Evolutionary conservation across 1,284 basidiomycete genomes (phyloP).

Genomic region (Cryptococcus wingfieldii): DNA sequence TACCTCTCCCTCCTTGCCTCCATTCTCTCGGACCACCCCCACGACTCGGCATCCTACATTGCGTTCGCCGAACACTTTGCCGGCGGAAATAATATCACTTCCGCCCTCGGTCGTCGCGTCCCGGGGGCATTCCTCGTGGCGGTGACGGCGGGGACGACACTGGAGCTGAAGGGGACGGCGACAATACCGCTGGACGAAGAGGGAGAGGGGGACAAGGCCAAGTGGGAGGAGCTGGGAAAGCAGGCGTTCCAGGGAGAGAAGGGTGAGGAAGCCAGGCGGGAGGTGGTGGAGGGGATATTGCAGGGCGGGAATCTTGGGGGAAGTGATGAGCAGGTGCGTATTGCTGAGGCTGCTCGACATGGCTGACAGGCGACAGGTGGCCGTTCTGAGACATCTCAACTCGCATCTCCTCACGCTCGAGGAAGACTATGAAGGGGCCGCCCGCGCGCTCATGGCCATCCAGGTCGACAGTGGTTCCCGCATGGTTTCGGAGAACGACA

Average conservation of each 20-base stretch:
- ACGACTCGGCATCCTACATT: conserved; percentile 54
- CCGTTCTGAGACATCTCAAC: conserved; percentile 75
- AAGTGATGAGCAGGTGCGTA: conserved; percentile 87
- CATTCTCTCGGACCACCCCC: conserved; percentile 48
- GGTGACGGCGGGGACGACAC: conserved; percentile 28
- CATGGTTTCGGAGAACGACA: conserved; percentile 73
- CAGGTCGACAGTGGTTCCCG: conserved; percentile 85
- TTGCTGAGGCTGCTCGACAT: not conserved
- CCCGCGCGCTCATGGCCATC: conserved; percentile 82
- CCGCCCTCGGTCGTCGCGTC: conserved; percentile 42
- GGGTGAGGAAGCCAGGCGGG: conserved; percentile 29
- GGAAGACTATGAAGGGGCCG: conserved; percentile 90
- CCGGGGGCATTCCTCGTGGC: conserved; percentile 36
- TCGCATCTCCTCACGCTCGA: conserved; percentile 82
- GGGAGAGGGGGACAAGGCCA: conserved; percentile 13
- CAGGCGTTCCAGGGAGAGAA: conserved; percentile 24
- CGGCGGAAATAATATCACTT: conserved; percentile 34
- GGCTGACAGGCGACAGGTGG: conserved; percentile 57
- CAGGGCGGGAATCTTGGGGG: conserved; percentile 54
- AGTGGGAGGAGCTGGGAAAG: conserved; percentile 26
- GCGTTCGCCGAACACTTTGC: conserved; percentile 39
- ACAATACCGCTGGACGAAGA: conserved; percentile 15
- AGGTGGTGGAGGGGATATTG: conserved; percentile 39
- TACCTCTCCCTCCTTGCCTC: conserved; percentile 52
- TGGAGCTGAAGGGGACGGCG: conserved; percentile 11